Evolutionary conservation across 768 basidiomycete genomes (phyloP), one percentile per base, ranked within the genome.

Genomic region (Leccinum disarticulatum): DNA sequence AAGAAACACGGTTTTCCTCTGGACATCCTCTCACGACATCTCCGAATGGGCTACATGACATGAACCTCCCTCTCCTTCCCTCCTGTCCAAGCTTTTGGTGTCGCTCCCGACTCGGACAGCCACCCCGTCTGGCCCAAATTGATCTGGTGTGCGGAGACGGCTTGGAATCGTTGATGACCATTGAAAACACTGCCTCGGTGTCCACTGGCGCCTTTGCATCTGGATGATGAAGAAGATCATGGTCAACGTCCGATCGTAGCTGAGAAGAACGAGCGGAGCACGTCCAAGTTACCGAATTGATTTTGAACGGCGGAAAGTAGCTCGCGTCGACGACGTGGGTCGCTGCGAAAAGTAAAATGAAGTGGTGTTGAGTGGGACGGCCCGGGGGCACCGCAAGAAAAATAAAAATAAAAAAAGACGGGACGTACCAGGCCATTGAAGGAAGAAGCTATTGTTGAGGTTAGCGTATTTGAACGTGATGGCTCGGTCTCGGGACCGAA

Each of bases 401-500:
- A 30, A 30, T 30, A 30, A 30, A 30, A 30, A 8, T 8, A 30
- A 30, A 30, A 8, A 30, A 30, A 30, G 11, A 14, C 14, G 19
- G 9, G 35, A 81, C 93, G 55, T 72, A 98, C 96, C 41, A 99
- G 80, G 58, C 80, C 81, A 64, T 91, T n/a, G 83, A 30, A 99
- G 81, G 81, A 98, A n/a, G n/a, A n/a, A 98, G 66, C 87, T 87
- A 74, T 97, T 98, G 77, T 98, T 99, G 61, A 98, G 78, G 63
- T 89, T 90, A 4, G 95, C 94, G 69, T 95, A 94, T 74, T 91
- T 96, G 75, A 95, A 98, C 30, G 85, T 84, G 55, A 95, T 74
- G 1, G 85, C 81, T 55, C 85, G 76, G 25, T 82, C 77, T 46
- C 82, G 83, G 31, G 83, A 75, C 15, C 76, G 66, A 0, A 92